Evolutionary conservation across 1,139 yeast genomes (phyloP).

Genomic region (Sugiyamaella xylanicola): DNA sequence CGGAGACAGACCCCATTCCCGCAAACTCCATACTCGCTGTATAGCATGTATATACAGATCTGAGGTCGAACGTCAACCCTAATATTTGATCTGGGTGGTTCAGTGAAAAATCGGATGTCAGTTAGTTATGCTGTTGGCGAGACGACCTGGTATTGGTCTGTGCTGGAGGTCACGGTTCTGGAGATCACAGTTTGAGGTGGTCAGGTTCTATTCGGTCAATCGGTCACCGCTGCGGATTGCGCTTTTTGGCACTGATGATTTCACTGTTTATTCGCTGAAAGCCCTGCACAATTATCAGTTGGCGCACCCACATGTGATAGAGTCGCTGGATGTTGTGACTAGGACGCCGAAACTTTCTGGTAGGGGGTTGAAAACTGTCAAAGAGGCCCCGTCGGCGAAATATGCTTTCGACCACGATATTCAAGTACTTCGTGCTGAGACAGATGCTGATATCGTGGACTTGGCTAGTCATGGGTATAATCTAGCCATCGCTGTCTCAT

Average conservation of each 20-base stretch:
- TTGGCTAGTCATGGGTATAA: conserved; percentile 48
- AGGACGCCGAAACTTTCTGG: conserved; percentile 74
- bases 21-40: too few species aligned
- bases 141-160: background rate
- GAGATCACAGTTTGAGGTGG: background rate
- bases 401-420: conserved; percentile 45
- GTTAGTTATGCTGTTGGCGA: background rate
- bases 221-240: conserved; percentile 45
- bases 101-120: too few species aligned
- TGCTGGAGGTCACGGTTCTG: background rate
- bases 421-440: conserved; percentile 60
- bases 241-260: conserved; percentile 81
- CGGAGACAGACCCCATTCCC: too few species aligned
- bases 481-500: conserved; percentile 85
- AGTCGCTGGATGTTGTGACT: conserved; percentile 62
- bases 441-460: conserved; percentile 53
- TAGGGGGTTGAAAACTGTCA: conserved; percentile 51
- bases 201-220: background rate
- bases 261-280: conserved; percentile 62
- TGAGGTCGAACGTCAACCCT: background rate
- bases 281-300: conserved; percentile 47
- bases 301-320: conserved; percentile 42
- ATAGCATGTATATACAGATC: too few species aligned
- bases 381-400: conserved; percentile 59
- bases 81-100: background rate